Percentiles rank a stretch among this genome's conserved stretches.
These are phyloP conservation scores for Pyrenochaeta sp. DNA, from an alignment of 2,329 filamentous ascomycete species.

Conservation along the genomic window DNA sequence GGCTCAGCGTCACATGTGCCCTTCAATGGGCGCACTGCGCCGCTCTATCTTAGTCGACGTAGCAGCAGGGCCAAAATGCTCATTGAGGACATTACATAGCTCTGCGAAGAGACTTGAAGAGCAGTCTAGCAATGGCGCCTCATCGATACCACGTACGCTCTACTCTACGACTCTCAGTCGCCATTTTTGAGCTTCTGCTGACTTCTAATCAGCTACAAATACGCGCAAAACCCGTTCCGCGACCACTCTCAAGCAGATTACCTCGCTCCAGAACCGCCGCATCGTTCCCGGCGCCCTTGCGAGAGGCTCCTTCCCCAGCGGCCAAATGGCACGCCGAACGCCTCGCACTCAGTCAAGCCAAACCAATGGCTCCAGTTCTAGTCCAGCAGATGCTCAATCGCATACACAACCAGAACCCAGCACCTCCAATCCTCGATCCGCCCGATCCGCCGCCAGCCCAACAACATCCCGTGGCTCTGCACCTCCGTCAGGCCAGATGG, in stretches of 20 bases:
- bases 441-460: constrained; percentile 15
- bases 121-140: constrained; percentile 24
- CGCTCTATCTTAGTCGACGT: constrained; percentile 32
- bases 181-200: constrained; percentile 8
- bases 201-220: constrained; percentile 18
- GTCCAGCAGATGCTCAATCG: constrained; percentile 7
- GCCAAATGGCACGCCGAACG: constrained; percentile 19
- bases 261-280: constrained; percentile 33
- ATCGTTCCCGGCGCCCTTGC: constrained; percentile 26
- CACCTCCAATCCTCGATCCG: constrained; percentile 14
- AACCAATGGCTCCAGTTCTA: constrained; percentile 10
- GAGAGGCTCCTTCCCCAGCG: constrained; percentile 31
- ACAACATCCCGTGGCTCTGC: constrained; percentile 14
- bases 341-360: constrained; percentile 1
- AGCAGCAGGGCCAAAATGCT: constrained; percentile 22
- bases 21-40: constrained; percentile 43
- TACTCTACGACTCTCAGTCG: background rate
- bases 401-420: constrained; percentile 8
- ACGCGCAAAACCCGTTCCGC: constrained; percentile 37
- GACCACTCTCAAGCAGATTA: constrained; percentile 36
- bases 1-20: constrained; percentile 46
- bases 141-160: constrained; percentile 30
- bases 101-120: constrained; percentile 38
- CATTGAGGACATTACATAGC: constrained; percentile 36
- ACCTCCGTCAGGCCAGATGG: constrained; percentile 38